Base-by-base conservation (phyloP, 2,329 filamentous ascomycete species). In the Podosphaera fusca region DNA sequence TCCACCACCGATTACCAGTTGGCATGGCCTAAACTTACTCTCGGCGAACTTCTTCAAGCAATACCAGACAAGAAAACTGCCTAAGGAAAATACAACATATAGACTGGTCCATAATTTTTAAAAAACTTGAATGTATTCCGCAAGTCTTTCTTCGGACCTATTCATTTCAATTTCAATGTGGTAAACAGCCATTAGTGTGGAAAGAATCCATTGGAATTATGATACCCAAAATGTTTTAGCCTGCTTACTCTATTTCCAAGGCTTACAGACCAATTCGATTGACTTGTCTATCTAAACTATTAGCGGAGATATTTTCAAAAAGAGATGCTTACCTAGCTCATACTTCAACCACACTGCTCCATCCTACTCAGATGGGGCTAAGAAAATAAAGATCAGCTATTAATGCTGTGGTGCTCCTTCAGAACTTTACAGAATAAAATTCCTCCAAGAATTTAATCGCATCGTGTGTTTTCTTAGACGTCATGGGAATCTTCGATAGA, bases 141-240 rank as follows among this genome's bases (percentile, higher is more conserved):
- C 21, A 21, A 21, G 21, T 21, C 21, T 21, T 21, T 21, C 21
- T 21, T 21, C 21, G 21, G 21, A 21, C 21, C 21, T 21, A 21
- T 21, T 21, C 21, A 21, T 21, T 42, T 12, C 10, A 50, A 1
- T 55, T 58, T n/a, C 3, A 58, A 2, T 34, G 14, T 35, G 56
- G 56, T 30, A 14, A 49, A 2, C 51, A 58, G 34, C 40, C 51
- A 14, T 5, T 3, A 3, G 12, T 9, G 9, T 55, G 51, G 56
- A 58, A 50, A 49, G 3, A 46, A 21, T 52, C 56, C 49, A 47
- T 55, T 12, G 56, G 51, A 29, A 53, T 50, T 9, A 55, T 58
- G 31, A 29, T 58, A 8, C 52, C 52, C 6, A 58, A 58, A 21
- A 33, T 7, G 5, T 21, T 14, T 6, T 55, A 55, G 34, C 36